These are phyloP conservation scores for Fagopyrum homotropicum DNA, from an alignment of 148 eudicot species.

Conservation along the genomic window DNA sequence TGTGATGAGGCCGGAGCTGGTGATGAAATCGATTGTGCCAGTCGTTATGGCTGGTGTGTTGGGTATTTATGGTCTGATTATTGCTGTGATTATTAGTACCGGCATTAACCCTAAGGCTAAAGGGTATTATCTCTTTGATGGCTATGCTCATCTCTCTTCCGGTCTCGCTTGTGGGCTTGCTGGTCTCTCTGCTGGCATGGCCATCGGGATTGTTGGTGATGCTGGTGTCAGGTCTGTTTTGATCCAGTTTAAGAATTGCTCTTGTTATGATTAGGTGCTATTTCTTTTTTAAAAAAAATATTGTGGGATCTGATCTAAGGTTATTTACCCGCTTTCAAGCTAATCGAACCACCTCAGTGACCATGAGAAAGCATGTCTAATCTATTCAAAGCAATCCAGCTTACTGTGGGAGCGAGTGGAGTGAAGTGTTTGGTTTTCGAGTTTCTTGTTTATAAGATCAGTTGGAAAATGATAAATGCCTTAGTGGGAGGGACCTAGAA, in stretches of 20 bases:
- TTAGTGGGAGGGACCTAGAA: no score
- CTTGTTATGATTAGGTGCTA: background rate
- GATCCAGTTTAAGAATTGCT: background rate
- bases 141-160: constrained; percentile 20
- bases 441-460: background rate
- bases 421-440: background rate
- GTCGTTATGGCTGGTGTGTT: constrained; percentile 22
- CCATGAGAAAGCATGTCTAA: no score
- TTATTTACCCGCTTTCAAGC: no score
- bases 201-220: constrained; percentile 22
- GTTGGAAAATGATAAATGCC: no score
- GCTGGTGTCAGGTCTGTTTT: constrained; percentile 21
- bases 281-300: background rate
- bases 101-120: constrained; percentile 21
- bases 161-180: constrained; percentile 23
- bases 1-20: constrained; percentile 22
- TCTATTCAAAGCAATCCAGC: no score
- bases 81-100: constrained; percentile 21
- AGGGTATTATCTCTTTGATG: constrained; percentile 17
- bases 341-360: no score
- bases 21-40: constrained; percentile 20
- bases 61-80: constrained; percentile 21
- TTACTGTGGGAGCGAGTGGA: no score
- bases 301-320: background rate
- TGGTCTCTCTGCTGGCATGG: constrained; percentile 19